Evolutionary conservation across 2,329 filamentous ascomycete species (phyloP).

Genomic region (Aaosphaeria arxii): DNA sequence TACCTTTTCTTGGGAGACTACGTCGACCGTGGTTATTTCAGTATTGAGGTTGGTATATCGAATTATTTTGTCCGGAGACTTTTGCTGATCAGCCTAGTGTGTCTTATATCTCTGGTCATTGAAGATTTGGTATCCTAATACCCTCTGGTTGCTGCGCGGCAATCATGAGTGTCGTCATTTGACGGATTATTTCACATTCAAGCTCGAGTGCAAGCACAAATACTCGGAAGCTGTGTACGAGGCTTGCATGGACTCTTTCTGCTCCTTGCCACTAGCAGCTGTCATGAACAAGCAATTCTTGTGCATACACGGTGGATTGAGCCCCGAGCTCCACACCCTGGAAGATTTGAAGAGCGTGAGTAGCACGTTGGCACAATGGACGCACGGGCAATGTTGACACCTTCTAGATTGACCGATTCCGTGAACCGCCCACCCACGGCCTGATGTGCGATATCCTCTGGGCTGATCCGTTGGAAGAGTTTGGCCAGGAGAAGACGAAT

Average conservation of each 20-base stretch:
- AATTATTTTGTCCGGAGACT: not conserved
- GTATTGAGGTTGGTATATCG: slow-evolving; percentile 68
- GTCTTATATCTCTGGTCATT: slow-evolving; percentile 96
- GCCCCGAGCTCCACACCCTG: slow-evolving; percentile 91
- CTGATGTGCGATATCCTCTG: slow-evolving; percentile 99
- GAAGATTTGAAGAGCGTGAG: slow-evolving; percentile 87
- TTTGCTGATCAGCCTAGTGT: slow-evolving; percentile 52
- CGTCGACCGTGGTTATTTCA: slow-evolving; percentile 97
- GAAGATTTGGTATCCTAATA: slow-evolving; percentile 99
- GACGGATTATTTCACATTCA: slow-evolving; percentile 99
- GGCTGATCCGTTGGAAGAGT: slow-evolving; percentile 97
- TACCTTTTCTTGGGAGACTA: slow-evolving; percentile 98
- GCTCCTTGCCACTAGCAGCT: slow-evolving; percentile 84
- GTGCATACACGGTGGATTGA: slow-evolving; percentile 95
- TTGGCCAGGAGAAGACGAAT: slow-evolving; percentile 96
- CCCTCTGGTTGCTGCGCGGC: slow-evolving; percentile 91
- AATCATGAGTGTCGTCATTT: slow-evolving; percentile 99
- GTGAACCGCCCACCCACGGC: slow-evolving; percentile 93
- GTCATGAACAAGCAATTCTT: slow-evolving; percentile 99
- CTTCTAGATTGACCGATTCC: slow-evolving; percentile 89
- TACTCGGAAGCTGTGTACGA: slow-evolving; percentile 96
- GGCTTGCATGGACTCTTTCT: slow-evolving; percentile 98
- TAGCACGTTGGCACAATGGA: not conserved
- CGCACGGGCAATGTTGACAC: not conserved
- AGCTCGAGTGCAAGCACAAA: slow-evolving; percentile 99